phyloP scores from a whole-genome alignment of 2,329 filamentous ascomycete genomes.

The Aspergillus aculeatus region DNA sequence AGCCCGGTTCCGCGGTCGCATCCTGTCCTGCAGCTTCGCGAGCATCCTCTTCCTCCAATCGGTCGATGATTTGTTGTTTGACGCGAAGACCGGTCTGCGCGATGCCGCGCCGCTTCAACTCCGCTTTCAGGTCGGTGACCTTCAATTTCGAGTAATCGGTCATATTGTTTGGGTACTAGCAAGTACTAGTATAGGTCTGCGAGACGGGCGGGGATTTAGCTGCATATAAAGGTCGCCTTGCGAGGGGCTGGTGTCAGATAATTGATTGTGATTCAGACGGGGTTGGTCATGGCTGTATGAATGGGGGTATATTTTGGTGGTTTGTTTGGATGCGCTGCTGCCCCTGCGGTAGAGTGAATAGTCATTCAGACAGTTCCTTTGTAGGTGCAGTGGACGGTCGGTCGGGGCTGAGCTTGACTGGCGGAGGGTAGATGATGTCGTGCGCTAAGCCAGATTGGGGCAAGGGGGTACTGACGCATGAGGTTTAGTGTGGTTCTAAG shows the following conservation, averaged over 20 bases:
- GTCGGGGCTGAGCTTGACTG: constrained; percentile 1
- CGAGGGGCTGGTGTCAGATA: background rate
- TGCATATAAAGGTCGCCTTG: background rate
- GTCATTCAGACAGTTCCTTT: too few relatives aligned
- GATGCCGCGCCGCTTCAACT: constrained; percentile 71
- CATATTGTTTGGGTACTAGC: constrained; percentile 36
- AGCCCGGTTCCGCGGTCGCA: constrained; percentile 22
- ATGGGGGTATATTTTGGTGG: background rate
- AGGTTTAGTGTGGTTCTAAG: background rate
- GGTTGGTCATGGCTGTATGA: constrained; percentile 12
- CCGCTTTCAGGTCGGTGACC: constrained; percentile 71
- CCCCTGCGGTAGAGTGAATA: constrained; percentile 13
- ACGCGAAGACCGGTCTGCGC: constrained; percentile 68
- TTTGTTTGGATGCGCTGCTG: background rate
- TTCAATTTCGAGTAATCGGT: constrained; percentile 61
- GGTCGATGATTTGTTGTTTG: constrained; percentile 63
- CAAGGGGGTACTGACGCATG: background rate
- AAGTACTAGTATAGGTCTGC: background rate
- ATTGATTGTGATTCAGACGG: constrained; percentile 1
- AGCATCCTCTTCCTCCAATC: constrained; percentile 52
- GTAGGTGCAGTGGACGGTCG: background rate
- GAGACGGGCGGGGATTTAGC: background rate
- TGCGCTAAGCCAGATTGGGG: constrained; percentile 15
- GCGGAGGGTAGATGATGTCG: constrained; percentile 17
- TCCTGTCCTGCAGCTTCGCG: constrained; percentile 25